Evolutionary conservation across 2,329 filamentous ascomycete genomes (phyloP).

Genomic region (Ophiostoma himal-ulmi): DNA sequence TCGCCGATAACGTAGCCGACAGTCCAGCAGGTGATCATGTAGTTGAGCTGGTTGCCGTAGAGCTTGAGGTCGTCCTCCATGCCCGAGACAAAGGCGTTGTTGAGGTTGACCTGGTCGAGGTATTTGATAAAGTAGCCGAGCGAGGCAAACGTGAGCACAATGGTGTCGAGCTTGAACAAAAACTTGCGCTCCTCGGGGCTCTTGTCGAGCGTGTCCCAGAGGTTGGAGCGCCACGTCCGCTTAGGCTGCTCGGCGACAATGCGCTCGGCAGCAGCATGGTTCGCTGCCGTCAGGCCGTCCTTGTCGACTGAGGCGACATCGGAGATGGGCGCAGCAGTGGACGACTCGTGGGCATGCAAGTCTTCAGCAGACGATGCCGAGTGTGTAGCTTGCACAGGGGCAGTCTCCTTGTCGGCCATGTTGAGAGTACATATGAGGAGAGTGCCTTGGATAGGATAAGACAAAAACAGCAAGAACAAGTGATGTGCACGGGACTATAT

Average conservation of each 20-base stretch:
- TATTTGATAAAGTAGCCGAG: constrained; percentile 43
- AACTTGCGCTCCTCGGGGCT: constrained; percentile 33
- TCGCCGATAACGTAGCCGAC: constrained; percentile 38
- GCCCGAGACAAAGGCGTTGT: constrained; percentile 42
- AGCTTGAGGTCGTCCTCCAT: constrained; percentile 41
- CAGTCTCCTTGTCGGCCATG: neutral
- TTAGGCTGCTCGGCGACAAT: constrained; percentile 19
- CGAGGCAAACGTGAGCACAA: constrained; percentile 36
- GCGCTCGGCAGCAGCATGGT: constrained; percentile 17
- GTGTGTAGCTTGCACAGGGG: neutral
- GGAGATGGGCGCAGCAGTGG: neutral
- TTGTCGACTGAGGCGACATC: constrained; percentile 14
- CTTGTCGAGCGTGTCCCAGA: constrained; percentile 45
- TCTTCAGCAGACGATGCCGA: constrained; percentile 5
- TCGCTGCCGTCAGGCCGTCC: constrained; percentile 20
- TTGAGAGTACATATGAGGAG: neutral
- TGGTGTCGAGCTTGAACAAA: constrained; percentile 34
- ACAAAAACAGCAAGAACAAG: neutral
- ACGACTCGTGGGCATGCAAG: neutral
- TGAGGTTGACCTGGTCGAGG: constrained; percentile 38
- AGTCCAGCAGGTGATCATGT: constrained; percentile 33
- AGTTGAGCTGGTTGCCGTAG: constrained; percentile 39
- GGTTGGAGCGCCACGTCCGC: constrained; percentile 41
- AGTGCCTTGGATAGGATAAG: neutral
- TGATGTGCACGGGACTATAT: constrained; percentile 2